These are phyloP conservation scores for Teratosphaeriaceae sp. DNA, from an alignment of 2,329 filamentous ascomycete genomes.

Conservation along the genomic window DNA sequence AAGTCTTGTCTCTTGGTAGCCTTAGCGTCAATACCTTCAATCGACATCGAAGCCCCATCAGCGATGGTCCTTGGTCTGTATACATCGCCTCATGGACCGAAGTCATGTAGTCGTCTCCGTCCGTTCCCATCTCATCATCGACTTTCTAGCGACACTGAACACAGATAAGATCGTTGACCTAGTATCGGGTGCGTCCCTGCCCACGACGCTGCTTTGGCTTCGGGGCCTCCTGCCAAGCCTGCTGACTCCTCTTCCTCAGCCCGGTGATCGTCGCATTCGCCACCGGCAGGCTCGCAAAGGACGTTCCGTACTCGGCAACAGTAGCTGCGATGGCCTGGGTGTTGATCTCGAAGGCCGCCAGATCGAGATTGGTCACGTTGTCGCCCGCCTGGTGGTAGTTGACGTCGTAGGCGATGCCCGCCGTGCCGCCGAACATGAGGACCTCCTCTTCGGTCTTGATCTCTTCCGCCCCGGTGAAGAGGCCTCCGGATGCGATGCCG, in stretches of 20 bases:
- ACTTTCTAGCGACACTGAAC: too few relatives aligned
- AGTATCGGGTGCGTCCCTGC: too few relatives aligned
- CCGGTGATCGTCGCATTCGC: background rate
- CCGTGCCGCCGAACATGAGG: constrained; percentile 62
- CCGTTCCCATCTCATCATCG: too few relatives aligned
- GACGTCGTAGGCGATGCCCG: constrained; percentile 50
- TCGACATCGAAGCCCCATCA: too few relatives aligned
- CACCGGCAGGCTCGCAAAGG: constrained; percentile 53
- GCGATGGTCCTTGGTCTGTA: too few relatives aligned
- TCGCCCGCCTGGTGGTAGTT: constrained; percentile 53
- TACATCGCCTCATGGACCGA: too few relatives aligned
- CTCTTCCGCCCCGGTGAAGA: constrained; percentile 71
- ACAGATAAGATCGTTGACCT: too few relatives aligned
- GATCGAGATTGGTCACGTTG: constrained; percentile 47
- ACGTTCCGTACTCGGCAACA: constrained; percentile 62
- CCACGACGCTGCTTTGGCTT: too few relatives aligned
- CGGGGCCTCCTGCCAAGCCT: background rate
- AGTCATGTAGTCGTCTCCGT: too few relatives aligned
- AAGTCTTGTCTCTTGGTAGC: too few relatives aligned
- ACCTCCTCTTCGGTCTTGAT: constrained; percentile 64
- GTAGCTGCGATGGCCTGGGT: constrained; percentile 60
- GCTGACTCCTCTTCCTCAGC: background rate
- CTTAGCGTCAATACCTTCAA: too few relatives aligned
- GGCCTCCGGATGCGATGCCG: constrained; percentile 63
- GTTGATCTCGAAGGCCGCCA: constrained; percentile 49